Conservation (phyloP, 2,329 filamentous ascomycete genomes). For the Arthrinium puccinioides region DNA sequence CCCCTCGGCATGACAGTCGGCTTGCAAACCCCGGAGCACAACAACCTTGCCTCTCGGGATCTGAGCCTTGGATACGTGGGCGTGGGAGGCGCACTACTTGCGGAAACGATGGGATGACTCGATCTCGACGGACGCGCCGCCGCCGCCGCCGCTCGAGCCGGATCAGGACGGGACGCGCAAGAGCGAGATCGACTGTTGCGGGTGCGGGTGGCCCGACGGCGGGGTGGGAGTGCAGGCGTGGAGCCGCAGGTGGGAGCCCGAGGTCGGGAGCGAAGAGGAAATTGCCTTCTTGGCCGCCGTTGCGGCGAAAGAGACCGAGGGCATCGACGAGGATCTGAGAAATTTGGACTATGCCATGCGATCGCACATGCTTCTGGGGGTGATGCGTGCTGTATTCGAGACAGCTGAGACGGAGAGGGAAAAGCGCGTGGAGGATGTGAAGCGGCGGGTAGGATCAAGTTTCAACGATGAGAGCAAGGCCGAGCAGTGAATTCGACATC, state of each 20-base stretch:
- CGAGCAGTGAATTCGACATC: conserved; percentile 2
- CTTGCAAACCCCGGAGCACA: no score
- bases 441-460: conserved; percentile 1
- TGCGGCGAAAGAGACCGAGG: conserved; percentile 8
- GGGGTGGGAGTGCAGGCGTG: background rate
- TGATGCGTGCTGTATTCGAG: conserved; percentile 6
- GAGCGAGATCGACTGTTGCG: background rate
- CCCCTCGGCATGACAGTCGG: no score
- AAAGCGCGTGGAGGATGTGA: conserved; percentile 1
- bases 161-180: background rate
- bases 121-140: no score
- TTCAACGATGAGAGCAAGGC: background rate
- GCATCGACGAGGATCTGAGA: background rate
- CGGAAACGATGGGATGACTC: background rate
- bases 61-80: no score
- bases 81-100: background rate
- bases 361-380: conserved; percentile 10
- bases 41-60: no score
- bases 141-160: background rate
- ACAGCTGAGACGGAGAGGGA: background rate
- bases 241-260: conserved; percentile 7
- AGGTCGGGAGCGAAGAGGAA: conserved; percentile 12
- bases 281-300: conserved; percentile 10
- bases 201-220: conserved; percentile 1
- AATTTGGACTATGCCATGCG: conserved; percentile 8